Percentiles rank a stretch among this genome's conserved stretches.
These are phyloP conservation scores for Pythium pyrilobum DNA, from an alignment of 352 stramenopile genomes.

Conservation along the genomic window DNA sequence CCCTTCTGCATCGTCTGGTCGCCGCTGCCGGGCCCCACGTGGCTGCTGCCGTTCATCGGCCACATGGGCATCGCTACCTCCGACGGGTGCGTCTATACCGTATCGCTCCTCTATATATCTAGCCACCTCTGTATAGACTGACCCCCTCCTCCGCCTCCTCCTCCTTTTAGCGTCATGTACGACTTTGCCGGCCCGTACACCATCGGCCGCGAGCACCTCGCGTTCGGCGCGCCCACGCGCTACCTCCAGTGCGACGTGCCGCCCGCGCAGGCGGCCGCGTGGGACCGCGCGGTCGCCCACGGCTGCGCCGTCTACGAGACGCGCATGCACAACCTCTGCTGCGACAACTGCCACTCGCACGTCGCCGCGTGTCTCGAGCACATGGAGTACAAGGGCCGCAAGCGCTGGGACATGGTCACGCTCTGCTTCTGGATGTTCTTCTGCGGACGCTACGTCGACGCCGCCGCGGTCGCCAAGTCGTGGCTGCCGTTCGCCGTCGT, in stretches of 20 bases:
- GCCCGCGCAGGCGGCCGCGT: conserved; percentile 51
- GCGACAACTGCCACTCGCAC: conserved; percentile 97
- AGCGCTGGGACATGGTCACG: conserved; percentile 74
- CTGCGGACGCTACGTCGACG: conserved; percentile 48
- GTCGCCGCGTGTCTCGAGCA: conserved; percentile 82
- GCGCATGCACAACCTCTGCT: conserved; percentile 95
- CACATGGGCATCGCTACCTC: conserved; percentile 92
- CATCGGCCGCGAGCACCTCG: conserved; percentile 85
- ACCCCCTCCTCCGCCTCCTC: background rate
- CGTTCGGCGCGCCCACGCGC: conserved; percentile 83
- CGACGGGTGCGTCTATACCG: conserved; percentile 35
- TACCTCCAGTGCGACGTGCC: conserved; percentile 82
- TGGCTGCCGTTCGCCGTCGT: conserved; percentile 30
- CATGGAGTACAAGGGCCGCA: conserved; percentile 45
- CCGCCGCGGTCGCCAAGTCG: conserved; percentile 30
- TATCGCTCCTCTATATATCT: background rate
- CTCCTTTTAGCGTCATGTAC: conserved; percentile 81
- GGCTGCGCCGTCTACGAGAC: conserved; percentile 91
- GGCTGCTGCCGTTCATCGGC: conserved; percentile 95
- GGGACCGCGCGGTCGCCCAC: conserved; percentile 87
- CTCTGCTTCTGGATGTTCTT: conserved; percentile 84
- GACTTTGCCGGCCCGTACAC: conserved; percentile 96
- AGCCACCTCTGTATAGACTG: background rate
- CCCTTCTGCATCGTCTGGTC: conserved; percentile 93
- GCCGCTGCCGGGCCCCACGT: conserved; percentile 88